These are phyloP conservation scores for Trypanosoma cruzi DNA, from an alignment of 208 protist species.

Conservation along the genomic window DNA sequence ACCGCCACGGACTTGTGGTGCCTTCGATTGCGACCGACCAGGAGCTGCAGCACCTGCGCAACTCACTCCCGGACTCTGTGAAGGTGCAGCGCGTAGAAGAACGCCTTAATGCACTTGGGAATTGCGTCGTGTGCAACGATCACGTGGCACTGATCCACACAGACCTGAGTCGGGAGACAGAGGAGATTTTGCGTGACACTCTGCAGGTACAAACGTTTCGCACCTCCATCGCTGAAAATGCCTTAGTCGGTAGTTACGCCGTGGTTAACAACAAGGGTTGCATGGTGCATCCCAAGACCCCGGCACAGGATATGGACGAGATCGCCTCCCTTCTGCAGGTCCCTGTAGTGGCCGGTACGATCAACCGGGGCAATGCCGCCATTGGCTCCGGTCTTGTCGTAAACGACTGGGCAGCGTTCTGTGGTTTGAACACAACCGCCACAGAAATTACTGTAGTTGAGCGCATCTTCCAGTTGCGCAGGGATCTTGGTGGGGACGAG, in stretches of 20 bases:
- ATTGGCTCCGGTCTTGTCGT: constrained; percentile 96
- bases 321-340: constrained; percentile 98
- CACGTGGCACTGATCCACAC: constrained; percentile 99
- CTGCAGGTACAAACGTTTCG: constrained; percentile 99
- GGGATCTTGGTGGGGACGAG: constrained; percentile 59
- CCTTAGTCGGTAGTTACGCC: constrained; percentile 99
- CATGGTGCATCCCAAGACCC: constrained; percentile 97
- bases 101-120: constrained; percentile 98
- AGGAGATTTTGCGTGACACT: constrained; percentile 99
- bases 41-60: constrained; percentile 99
- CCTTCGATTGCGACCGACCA: constrained; percentile 99
- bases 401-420: constrained; percentile 99
- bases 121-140: constrained; percentile 99
- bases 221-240: constrained; percentile 97
- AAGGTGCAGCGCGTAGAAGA: constrained; percentile 98
- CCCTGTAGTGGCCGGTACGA: constrained; percentile 98
- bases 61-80: constrained; percentile 98
- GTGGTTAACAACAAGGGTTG: constrained; percentile 98
- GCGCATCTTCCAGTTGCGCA: constrained; percentile 98
- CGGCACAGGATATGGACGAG: constrained; percentile 98
- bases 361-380: constrained; percentile 98
- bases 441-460: constrained; percentile 99
- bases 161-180: constrained; percentile 99
- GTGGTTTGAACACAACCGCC: constrained; percentile 98
- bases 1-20: constrained; percentile 98